Evolutionary conservation across 1,139 yeast species (phyloP).

Genomic region (Entelexis paramagnoliae): DNA sequence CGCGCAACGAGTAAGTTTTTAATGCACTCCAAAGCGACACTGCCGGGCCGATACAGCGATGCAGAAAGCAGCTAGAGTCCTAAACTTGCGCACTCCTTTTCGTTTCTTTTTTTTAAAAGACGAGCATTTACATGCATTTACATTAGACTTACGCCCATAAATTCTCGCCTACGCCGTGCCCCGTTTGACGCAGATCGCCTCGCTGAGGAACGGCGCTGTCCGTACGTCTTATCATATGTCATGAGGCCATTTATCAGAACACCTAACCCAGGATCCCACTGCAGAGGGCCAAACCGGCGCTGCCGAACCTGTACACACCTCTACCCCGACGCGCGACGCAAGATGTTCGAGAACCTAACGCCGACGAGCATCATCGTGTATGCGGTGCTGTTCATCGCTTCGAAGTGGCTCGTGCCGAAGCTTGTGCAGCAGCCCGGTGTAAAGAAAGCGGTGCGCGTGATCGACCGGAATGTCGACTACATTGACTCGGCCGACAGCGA

Average conservation of each 20-base stretch:
- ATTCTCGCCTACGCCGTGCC: too few relatives aligned
- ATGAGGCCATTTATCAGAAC: slow-evolving; percentile 5
- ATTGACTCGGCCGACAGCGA: slow-evolving; percentile 11
- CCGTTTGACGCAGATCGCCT: too few relatives aligned
- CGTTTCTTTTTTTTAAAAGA: too few relatives aligned
- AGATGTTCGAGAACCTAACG: slow-evolving; percentile 53
- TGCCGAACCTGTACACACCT: background rate
- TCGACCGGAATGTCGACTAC: slow-evolving; percentile 14
- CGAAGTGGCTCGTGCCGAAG: slow-evolving; percentile 14
- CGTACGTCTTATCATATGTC: slow-evolving; percentile 5
- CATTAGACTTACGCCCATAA: too few relatives aligned
- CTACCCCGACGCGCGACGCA: background rate
- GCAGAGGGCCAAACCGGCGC: background rate
- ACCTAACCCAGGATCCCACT: background rate
- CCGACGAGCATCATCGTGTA: slow-evolving; percentile 11
- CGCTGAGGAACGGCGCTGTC: background rate
- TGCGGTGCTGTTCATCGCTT: slow-evolving; percentile 5
- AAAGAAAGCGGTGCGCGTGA: slow-evolving; percentile 14
- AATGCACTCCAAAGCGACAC: too few relatives aligned
- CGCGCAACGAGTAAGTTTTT: too few relatives aligned
- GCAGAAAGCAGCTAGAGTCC: too few relatives aligned
- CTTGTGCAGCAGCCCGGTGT: slow-evolving; percentile 8
- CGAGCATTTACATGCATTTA: too few relatives aligned
- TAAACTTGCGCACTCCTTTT: too few relatives aligned
- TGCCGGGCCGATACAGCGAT: too few relatives aligned